Evolutionary conservation across 257 asterid genomes (phyloP).

Genomic region (Solanum stenotomum): DNA sequence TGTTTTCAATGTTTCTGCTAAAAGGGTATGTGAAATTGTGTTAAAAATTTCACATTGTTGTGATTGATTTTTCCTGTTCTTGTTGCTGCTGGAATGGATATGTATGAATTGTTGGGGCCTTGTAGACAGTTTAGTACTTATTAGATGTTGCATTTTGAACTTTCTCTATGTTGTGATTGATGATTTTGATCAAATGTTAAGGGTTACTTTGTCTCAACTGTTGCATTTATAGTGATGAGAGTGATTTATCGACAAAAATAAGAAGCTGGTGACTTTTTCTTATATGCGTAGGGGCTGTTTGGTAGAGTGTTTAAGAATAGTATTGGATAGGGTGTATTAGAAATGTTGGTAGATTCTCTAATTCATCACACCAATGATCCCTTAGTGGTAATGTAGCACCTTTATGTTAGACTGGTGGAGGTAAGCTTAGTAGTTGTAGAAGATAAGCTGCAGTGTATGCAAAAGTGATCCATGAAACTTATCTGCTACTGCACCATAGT

Average conservation of each 20-base stretch:
- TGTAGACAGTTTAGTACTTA: not conserved
- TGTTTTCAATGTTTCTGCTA: constrained; percentile 13
- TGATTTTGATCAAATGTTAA: not conserved
- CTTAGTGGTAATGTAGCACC: not conserved
- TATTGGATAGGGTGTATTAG: not conserved
- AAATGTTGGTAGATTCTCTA: not conserved
- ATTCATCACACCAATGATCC: not conserved
- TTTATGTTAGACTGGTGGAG: not conserved
- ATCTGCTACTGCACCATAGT: not conserved
- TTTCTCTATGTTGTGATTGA: not conserved
- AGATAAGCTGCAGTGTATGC: not conserved
- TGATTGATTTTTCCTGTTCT: not conserved
- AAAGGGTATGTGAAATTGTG: constrained; percentile 26
- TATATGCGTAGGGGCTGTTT: not conserved
- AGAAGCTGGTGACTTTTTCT: not conserved
- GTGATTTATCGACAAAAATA: not conserved
- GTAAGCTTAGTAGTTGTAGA: not conserved
- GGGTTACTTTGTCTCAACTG: not conserved
- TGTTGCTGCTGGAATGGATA: not conserved
- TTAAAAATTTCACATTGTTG: not conserved
- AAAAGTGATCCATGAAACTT: not conserved
- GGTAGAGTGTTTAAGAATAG: not conserved
- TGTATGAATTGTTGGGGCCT: not conserved
- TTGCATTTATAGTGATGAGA: not conserved
- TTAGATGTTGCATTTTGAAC: not conserved